Conservation (phyloP, 768 basidiomycete species). For the Hericium erinaceus region DNA sequence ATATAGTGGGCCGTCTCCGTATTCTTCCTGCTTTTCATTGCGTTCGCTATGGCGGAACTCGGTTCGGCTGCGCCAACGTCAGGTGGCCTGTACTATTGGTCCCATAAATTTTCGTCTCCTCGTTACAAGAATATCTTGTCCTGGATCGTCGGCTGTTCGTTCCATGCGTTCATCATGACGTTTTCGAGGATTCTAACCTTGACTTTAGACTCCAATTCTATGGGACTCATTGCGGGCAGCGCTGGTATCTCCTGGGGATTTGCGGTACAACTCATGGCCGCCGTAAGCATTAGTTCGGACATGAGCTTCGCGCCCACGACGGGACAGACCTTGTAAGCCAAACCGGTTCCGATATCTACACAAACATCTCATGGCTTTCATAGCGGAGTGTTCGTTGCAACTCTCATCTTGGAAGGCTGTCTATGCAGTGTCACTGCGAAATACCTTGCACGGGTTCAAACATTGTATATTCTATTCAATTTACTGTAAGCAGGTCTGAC, state of each 20-base stretch:
- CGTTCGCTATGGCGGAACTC: slow-evolving; percentile 26
- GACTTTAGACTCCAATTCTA: slow-evolving; percentile 24
- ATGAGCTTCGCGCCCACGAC: slow-evolving; percentile 19
- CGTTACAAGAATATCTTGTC: slow-evolving; percentile 26
- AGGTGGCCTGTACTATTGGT: slow-evolving; percentile 31
- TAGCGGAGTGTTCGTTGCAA: slow-evolving; percentile 25
- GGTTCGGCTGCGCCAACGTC: slow-evolving; percentile 27
- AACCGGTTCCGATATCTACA: slow-evolving; percentile 7
- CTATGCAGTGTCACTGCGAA: slow-evolving; percentile 26
- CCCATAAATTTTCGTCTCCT: slow-evolving; percentile 21
- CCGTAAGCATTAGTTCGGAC: slow-evolving; percentile 24
- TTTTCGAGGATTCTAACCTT: not conserved
- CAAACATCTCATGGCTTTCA: not conserved
- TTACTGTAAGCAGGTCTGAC: slow-evolving; percentile 19
- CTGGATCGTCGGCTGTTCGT: slow-evolving; percentile 32
- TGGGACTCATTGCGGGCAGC: slow-evolving; percentile 26
- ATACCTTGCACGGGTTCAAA: slow-evolving; percentile 27
- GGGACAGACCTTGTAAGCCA: slow-evolving; percentile 15
- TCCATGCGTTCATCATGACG: not conserved
- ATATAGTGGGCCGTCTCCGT: slow-evolving; percentile 25
- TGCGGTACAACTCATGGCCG: slow-evolving; percentile 30
- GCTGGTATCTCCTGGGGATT: slow-evolving; percentile 30
- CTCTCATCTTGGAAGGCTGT: slow-evolving; percentile 23
- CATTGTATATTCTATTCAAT: slow-evolving; percentile 27
- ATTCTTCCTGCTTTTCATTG: slow-evolving; percentile 25